Base-by-base conservation (phyloP, 352 stramenopile genomes). In the Pythium apleroticum region DNA sequence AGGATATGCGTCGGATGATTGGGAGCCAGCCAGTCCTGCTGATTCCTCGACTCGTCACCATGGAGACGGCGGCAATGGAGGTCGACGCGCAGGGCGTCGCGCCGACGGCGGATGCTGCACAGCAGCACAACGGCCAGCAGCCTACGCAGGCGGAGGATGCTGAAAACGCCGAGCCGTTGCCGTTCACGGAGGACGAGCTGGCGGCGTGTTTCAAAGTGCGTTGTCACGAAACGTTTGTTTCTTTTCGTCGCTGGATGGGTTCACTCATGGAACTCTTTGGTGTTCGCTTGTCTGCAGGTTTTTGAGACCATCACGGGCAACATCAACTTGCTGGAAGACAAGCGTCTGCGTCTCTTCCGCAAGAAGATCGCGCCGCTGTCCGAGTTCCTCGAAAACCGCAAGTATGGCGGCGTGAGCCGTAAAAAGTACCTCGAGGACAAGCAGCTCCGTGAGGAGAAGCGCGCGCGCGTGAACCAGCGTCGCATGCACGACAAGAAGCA, bases 401-500 rank as follows among this genome's bases (percentile, higher is more conserved):
- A 96, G 69, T 96, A 91, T 62, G 84, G 85, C 24, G 87, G 87
- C 10, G 75, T 88, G 52, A 83, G 84, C 4, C 85, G 87, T 46
- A 96, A 96, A 62, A 93, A 96, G 63, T 96, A 94, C 70, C 63
- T 96, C 11, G 85, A 96, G 49, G 87, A 96, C 70, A 94, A 96
- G 70, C 82, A 91, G 35, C 75, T 96, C 45, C 78, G 82, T 33
- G 85, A 93, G 45, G 87, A 96, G 57, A 96, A 96, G 61, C 85
- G 86, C 4, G 87, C 87, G 41, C 85, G 87, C 7, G 63, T 87
- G 30, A 93, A 94, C 68, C 84, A 94, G 75, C 81, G 84, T 57
- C 90, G 89, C 66, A 94, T 96, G 86, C 86, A 93, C 60, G 87
- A 98, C 76, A 84, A 89, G 56, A 97, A 97, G 58, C 94, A 98